These are phyloP conservation scores for Dissophora ornata DNA, from an alignment of 192 early-diverging fungal species.

Conservation along the genomic window DNA sequence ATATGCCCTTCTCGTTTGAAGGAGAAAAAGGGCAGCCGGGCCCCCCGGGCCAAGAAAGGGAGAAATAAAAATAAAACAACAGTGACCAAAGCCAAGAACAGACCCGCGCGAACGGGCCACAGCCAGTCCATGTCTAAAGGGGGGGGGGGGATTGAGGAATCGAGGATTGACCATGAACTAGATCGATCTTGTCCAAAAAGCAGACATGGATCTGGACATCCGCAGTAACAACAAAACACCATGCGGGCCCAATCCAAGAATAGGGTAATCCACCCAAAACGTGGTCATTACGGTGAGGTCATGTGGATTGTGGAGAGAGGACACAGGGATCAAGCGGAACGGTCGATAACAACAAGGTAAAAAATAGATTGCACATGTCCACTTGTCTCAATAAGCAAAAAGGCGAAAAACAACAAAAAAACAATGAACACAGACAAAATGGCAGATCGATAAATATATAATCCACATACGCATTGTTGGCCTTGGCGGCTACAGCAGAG, in stretches of 20 bases:
- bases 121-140: background rate
- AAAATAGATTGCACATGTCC: too few relatives aligned
- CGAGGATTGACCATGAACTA: background rate
- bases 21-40: background rate
- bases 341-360: too few relatives aligned
- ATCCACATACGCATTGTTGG: conserved; percentile 46
- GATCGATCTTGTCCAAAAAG: conserved; percentile 15
- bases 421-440: conserved; percentile 4
- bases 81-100: background rate
- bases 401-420: conserved; percentile 1
- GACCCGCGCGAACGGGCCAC: conserved; percentile 21
- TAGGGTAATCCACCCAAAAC: too few relatives aligned
- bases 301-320: too few relatives aligned
- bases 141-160: too few relatives aligned
- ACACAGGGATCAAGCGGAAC: too few relatives aligned
- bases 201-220: conserved; percentile 1
- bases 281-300: too few relatives aligned
- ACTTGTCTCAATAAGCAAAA: too few relatives aligned
- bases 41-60: background rate
- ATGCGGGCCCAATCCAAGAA: too few relatives aligned
- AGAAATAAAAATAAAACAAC: background rate
- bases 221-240: conserved; percentile 12
- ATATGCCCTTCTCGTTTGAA: too few relatives aligned
- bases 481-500: conserved; percentile 53
- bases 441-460: background rate